A percentile compares a stretch with the other conserved stretches of the same genome.
These are phyloP conservation scores for Exophiala sideris DNA, from an alignment of 2,329 filamentous ascomycete species.

Conservation along the genomic window DNA sequence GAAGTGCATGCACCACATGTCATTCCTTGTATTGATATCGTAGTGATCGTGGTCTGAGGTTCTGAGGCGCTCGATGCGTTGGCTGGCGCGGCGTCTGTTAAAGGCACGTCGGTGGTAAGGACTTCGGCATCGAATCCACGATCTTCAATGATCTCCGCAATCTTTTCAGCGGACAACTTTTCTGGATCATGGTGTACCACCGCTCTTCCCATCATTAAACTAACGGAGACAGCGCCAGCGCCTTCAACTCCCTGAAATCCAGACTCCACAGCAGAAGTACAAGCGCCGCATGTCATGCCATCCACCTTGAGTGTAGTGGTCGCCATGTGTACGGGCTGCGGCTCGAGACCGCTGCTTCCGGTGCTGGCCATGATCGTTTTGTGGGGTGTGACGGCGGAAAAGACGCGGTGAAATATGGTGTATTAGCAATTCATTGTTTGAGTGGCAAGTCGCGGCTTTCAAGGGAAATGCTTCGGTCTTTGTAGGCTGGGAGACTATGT, in stretches of 20 bases:
- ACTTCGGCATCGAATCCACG: constrained; percentile 87
- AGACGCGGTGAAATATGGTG: neutral
- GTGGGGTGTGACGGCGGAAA: neutral
- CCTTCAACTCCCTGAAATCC: constrained; percentile 81
- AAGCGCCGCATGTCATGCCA: constrained; percentile 86
- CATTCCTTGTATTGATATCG: constrained; percentile 79
- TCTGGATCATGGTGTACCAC: constrained; percentile 84
- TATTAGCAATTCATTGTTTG: constrained; percentile 1
- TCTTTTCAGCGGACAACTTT: constrained; percentile 67
- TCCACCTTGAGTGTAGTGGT: constrained; percentile 88
- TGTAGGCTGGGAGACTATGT: neutral
- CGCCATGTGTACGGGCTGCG: constrained; percentile 63
- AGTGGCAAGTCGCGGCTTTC: neutral
- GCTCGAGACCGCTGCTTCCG: neutral
- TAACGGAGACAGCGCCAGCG: constrained; percentile 82
- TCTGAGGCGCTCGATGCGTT: neutral
- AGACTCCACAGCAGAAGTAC: constrained; percentile 90
- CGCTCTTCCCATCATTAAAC: constrained; percentile 92
- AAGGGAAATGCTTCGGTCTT: neutral
- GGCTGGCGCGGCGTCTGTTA: constrained; percentile 1
- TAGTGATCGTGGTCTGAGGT: constrained; percentile 60
- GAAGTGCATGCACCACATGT: constrained; percentile 88
- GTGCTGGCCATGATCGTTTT: constrained; percentile 2
- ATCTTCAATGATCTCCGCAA: constrained; percentile 85
- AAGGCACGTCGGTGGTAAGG: constrained; percentile 74